Conservation (phyloP, 257 asterid genomes). For the Solanum rostratum region DNA sequence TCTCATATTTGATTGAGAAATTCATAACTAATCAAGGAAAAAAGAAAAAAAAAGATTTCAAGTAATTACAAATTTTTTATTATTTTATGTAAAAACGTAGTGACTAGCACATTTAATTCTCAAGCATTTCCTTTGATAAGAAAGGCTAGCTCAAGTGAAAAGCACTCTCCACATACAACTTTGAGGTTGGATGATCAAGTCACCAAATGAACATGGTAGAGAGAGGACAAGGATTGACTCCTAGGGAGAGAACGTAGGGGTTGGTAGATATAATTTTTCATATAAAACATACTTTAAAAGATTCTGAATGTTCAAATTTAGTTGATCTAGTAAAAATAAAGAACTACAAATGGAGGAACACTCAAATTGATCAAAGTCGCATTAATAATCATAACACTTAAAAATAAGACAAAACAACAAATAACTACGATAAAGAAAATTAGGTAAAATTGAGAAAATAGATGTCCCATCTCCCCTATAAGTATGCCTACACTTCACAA, state of each 20-base stretch:
- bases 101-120: background rate
- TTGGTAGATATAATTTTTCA: background rate
- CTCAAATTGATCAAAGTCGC: background rate
- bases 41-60: background rate
- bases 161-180: background rate
- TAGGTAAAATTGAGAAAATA: background rate
- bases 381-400: background rate
- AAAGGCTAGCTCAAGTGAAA: background rate
- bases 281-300: background rate
- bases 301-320: background rate
- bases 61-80: background rate
- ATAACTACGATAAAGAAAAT: background rate
- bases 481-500: background rate
- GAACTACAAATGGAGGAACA: background rate
- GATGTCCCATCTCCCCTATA: background rate
- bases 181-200: background rate
- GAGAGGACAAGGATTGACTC: background rate
- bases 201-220: background rate
- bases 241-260: background rate
- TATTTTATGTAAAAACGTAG: background rate
- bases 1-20: background rate
- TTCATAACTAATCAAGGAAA: background rate
- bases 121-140: background rate
- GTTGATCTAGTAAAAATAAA: background rate
- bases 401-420: background rate